Base-by-base conservation (phyloP, 2,329 filamentous ascomycete species). In the Cadophora sp. region DNA sequence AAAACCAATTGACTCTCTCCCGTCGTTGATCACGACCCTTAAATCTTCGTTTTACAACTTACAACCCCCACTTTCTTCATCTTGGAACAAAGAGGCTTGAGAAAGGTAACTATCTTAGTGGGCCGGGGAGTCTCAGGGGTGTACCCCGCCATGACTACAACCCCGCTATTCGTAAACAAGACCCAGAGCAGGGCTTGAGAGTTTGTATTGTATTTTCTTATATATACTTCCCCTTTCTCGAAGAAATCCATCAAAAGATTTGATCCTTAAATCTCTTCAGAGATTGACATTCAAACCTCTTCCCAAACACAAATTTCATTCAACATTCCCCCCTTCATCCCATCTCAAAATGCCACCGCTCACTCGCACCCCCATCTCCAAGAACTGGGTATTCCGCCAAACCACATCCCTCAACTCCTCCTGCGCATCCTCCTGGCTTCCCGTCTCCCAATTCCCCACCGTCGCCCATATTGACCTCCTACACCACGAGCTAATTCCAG, bases 401-500 rank as follows among this genome's bases (percentile, higher is more conserved):
- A 83, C 81, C 65, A 80, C 71, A 2, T 79, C 31, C 9, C 61
- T 72, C 22, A 71, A 69, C 46, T 64, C 66, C 24, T 48, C 40
- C 16, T 68, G 67, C 27, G 72, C 73, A 16, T 64, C 62, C n/a
- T 46, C 63, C 7, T 74, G 60, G 26, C 70, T 74, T 4, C 71
- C 73, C 1, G 72, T 74, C 2, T 65, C 74, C 22, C 73, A 75
- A 67, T 90, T 90, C 76, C 88, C 89, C 0, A 90, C 88, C 64
- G 88, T 90, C 62, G 81, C 90, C 29, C 88, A 91, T 75, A 83
- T 91, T 24, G 89, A 91, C 76, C 82, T 91, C 26, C 79, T 90
- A 7, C 82, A 87, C 68, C 85, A 90, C 75, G 79, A 81, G 34
- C 78, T 88, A 64, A 85, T 86, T 61, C 77, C 80, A 6, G 84